Evolutionary conservation across 306 rosid genomes (phyloP).

Genomic region (Lagenaria siceraria): DNA sequence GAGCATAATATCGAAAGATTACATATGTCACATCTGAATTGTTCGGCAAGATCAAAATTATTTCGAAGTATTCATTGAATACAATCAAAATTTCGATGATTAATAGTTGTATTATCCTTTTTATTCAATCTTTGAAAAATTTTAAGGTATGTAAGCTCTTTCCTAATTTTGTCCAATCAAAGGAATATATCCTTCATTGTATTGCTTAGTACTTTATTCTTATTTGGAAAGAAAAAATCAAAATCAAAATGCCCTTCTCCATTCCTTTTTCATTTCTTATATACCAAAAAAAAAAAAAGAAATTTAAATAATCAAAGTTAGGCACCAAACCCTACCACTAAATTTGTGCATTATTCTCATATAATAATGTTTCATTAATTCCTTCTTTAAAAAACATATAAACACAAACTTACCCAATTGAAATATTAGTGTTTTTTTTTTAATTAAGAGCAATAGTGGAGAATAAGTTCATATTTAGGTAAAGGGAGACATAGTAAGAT

Average conservation of each 20-base stretch:
- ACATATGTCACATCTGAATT: neutral
- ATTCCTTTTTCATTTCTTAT: neutral
- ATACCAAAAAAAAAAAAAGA: neutral
- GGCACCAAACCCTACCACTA: slow-evolving; percentile 2
- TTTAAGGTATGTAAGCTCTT: neutral
- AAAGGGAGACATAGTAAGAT: neutral
- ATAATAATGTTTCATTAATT: neutral
- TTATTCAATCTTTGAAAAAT: neutral
- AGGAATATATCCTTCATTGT: slow-evolving; percentile 7
- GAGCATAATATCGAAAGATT: neutral
- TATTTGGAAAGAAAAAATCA: neutral
- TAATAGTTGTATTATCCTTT: neutral
- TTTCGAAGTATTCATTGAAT: neutral
- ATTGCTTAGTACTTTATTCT: slow-evolving; percentile 1
- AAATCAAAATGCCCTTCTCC: neutral
- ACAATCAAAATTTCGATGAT: neutral
- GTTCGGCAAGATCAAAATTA: neutral
- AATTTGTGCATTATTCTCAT: neutral
- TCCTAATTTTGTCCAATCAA: slow-evolving; percentile 5
- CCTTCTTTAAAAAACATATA: neutral
- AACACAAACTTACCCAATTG: neutral
- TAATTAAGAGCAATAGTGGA: neutral
- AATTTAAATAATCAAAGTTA: neutral
- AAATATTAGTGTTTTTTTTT: neutral
- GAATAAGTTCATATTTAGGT: slow-evolving; percentile 3